A percentile compares a stretch with the other conserved stretches of the same genome.
Conservation (phyloP, 768 basidiomycete species). For the Inosperma sp. region DNA sequence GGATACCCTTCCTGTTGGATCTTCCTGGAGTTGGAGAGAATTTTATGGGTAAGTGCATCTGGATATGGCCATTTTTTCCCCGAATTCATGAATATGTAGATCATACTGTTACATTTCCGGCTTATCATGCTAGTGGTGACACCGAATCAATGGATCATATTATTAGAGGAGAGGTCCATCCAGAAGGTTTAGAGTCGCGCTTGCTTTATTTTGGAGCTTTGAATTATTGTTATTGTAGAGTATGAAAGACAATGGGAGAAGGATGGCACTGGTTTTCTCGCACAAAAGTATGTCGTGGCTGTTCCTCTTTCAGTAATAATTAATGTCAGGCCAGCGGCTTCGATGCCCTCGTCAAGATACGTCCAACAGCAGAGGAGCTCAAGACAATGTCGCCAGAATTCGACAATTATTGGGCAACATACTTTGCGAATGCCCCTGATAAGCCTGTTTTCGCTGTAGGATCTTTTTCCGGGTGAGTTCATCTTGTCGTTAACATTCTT, state of each 20-base stretch:
- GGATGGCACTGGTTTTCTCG: conserved; percentile 43
- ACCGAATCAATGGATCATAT: conserved; percentile 45
- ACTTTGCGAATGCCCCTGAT: conserved; percentile 46
- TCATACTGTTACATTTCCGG: conserved; percentile 32
- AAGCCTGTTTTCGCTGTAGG: conserved; percentile 48
- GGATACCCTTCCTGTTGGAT: conserved; percentile 50
- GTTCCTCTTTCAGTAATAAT: background rate
- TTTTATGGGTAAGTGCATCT: conserved; percentile 40
- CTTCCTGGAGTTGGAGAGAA: conserved; percentile 77
- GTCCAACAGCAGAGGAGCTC: conserved; percentile 46
- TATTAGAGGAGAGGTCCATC: conserved; percentile 33
- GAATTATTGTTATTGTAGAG: conserved; percentile 1
- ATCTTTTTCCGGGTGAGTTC: conserved; percentile 33
- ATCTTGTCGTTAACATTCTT: background rate
- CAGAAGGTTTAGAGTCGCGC: conserved; percentile 35
- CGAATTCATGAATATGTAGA: no score
- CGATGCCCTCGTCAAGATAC: conserved; percentile 53
- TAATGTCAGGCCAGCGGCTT: conserved; percentile 33
- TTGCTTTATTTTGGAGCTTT: background rate
- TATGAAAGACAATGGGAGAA: conserved; percentile 25
- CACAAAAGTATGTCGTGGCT: conserved; percentile 42
- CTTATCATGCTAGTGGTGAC: conserved; percentile 40
- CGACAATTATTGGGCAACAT: conserved; percentile 42
- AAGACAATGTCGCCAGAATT: conserved; percentile 46
- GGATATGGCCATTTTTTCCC: background rate